Evolutionary conservation across 345 rosid species (phyloP), one percentile per base, ranked within the genome.

Genomic region (Sisymbrium altissimum): DNA sequence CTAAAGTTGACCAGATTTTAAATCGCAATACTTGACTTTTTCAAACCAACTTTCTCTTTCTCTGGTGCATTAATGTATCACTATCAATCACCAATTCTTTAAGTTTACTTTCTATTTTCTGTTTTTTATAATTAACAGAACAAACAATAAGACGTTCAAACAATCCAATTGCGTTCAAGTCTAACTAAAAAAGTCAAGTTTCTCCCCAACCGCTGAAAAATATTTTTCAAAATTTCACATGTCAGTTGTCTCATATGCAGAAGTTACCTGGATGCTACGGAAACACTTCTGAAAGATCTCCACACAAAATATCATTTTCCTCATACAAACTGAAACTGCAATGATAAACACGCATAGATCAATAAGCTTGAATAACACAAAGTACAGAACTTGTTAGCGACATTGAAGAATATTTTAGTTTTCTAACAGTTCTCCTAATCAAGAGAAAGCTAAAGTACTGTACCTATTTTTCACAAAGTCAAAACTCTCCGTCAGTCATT

Each of bases 21-120:
- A 52, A 50, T 68, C 39, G 55, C 73, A 68, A 67, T 30, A 50
- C 55, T 68, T 68, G 74, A 75, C 79, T 32, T 60, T 18, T 68
- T 75, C 74, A 68, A 75, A 50, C 32, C 13, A n/a, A 7, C 6
- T 29, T 45, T 35, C 4, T 4, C 14, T 41, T 15, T 58, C 18
- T 30, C 36, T 19, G 5, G 29, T n/a, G 39, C 63, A 75, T 18
- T 50, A 33, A 65, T 58, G 25, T 44, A 9, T 36, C 38, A 66
- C 25, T 49, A 35, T 53, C 72, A 68, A 29, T 29, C 50, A 68
- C 40, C 62, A n/a, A 52, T 23, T 2, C 45, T 23, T 25, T 58
- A 74, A 9, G 4, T 17, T 23, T 46, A 13, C 45, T 58, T 50
- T 59, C 7, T 30, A 35, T 7, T 58, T 49, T 49, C 10, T 40